Percentiles rank a stretch among this genome's conserved stretches.
These are phyloP conservation scores for Arthrobotrys pseudoclavata DNA, from an alignment of 2,329 filamentous ascomycete species.

Conservation along the genomic window DNA sequence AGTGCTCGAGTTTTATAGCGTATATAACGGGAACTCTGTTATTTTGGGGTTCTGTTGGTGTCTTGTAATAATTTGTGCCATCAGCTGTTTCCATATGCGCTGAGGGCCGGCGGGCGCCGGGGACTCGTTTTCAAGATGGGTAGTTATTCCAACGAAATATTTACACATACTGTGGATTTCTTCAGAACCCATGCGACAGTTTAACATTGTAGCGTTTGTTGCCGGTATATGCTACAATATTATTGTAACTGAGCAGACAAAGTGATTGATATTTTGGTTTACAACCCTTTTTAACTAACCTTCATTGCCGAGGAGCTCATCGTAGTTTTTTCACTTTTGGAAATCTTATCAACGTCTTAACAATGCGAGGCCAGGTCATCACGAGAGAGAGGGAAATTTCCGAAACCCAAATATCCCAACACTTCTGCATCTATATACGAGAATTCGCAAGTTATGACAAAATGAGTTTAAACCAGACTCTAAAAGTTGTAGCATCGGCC, in stretches of 20 bases:
- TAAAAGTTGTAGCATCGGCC: not conserved
- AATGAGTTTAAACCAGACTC: not conserved
- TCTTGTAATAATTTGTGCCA: constrained; percentile 20
- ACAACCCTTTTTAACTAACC: not conserved
- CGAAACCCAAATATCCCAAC: not conserved
- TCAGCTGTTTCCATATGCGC: constrained; percentile 7
- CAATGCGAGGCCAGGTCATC: not conserved
- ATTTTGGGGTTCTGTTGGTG: constrained; percentile 30
- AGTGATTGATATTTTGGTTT: not conserved
- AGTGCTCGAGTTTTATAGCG: constrained; percentile 23
- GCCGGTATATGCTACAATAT: not conserved
- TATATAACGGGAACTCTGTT: constrained; percentile 14
- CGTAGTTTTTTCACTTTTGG: not conserved
- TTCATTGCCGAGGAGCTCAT: constrained; percentile 2
- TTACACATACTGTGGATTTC: not conserved
- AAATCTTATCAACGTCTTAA: not conserved
- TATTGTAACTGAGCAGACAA: constrained; percentile 1
- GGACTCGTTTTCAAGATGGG: not conserved
- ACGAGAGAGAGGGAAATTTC: constrained; percentile 11
- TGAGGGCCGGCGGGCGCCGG: not conserved
- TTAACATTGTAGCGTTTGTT: not conserved
- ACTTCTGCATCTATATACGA: constrained; percentile 16
- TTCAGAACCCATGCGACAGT: not conserved
- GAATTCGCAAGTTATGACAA: not conserved
- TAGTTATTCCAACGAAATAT: not conserved